Evolutionary conservation across 2,329 filamentous ascomycete species (phyloP).

Genomic region (Trematosphaeria pertusa): DNA sequence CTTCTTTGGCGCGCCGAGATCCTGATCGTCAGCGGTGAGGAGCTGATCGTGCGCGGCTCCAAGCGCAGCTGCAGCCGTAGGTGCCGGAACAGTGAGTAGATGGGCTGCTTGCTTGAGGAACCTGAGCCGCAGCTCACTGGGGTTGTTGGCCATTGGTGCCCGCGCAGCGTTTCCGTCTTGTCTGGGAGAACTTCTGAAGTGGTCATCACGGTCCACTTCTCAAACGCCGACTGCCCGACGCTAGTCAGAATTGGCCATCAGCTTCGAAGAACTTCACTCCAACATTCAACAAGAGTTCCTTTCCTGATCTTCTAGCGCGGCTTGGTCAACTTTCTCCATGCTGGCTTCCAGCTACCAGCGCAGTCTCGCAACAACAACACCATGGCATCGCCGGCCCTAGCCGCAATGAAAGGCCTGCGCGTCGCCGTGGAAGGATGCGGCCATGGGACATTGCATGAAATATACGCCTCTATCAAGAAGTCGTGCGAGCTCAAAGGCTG

Average conservation of each 20-base stretch:
- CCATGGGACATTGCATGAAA: constrained; percentile 89
- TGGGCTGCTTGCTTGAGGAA: constrained; percentile 46
- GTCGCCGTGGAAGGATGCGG: constrained; percentile 90
- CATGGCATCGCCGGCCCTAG: constrained; percentile 38
- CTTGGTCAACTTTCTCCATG: too few relatives aligned
- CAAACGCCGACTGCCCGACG: constrained; percentile 32
- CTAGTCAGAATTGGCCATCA: constrained; percentile 20
- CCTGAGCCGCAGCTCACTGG: constrained; percentile 28
- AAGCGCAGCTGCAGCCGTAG: constrained; percentile 41
- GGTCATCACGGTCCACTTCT: constrained; percentile 10
- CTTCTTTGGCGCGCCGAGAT: constrained; percentile 32
- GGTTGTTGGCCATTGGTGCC: constrained; percentile 26
- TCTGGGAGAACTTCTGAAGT: background rate
- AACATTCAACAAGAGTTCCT: background rate
- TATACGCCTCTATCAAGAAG: constrained; percentile 79
- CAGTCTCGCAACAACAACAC: too few relatives aligned
- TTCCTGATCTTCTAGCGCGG: too few relatives aligned
- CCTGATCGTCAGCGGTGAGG: constrained; percentile 31
- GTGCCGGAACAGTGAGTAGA: constrained; percentile 38
- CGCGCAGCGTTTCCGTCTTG: constrained; percentile 3
- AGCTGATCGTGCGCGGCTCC: constrained; percentile 37
- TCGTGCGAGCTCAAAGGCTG: constrained; percentile 76
- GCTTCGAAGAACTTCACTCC: background rate
- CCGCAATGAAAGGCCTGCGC: constrained; percentile 58
- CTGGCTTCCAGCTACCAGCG: too few relatives aligned